Conservation (phyloP, 805 yeast species). For the Blastobotrys peoriensis region DNA sequence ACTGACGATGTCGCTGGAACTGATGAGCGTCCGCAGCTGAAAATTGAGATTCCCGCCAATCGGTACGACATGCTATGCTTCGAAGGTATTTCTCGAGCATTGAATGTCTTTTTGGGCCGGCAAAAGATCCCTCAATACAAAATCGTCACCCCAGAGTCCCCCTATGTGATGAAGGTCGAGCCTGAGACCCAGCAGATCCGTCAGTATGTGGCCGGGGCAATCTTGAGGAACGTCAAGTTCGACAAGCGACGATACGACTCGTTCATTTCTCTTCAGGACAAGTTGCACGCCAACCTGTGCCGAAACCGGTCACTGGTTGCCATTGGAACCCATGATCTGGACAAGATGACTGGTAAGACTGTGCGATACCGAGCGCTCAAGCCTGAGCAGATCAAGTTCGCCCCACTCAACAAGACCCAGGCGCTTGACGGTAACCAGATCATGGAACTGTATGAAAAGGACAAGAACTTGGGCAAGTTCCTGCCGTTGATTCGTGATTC, state of each 20-base stretch:
- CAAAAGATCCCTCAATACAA: conserved; percentile 57
- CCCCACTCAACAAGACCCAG: conserved; percentile 37
- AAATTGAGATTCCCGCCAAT: conserved; percentile 96
- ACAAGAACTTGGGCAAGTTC: conserved; percentile 83
- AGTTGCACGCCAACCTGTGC: conserved; percentile 89
- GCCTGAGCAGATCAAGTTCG: conserved; percentile 65
- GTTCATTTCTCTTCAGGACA: conserved; percentile 93
- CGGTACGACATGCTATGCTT: conserved; percentile 96
- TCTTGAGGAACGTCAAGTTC: conserved; percentile 76
- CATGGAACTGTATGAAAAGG: conserved; percentile 85
- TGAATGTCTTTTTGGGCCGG: conserved; percentile 82
- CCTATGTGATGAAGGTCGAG: conserved; percentile 61
- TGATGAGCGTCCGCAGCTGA: conserved; percentile 95
- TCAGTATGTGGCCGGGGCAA: conserved; percentile 94
- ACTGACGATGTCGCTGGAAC: conserved; percentile 77
- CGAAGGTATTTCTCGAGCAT: conserved; percentile 95
- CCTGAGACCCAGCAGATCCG: conserved; percentile 68
- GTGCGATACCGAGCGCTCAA: conserved; percentile 81
- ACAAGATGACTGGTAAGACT: conserved; percentile 62
- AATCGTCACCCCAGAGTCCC: conserved; percentile 56
- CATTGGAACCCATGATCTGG: conserved; percentile 95
- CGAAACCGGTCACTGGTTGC: conserved; percentile 97
- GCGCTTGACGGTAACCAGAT: conserved; percentile 67
- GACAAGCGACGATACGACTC: conserved; percentile 85
- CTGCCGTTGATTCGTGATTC: conserved; percentile 82